These are phyloP conservation scores for Colletotrichum orchidophilum DNA, from an alignment of 2,329 filamentous ascomycete species.

Conservation along the genomic window DNA sequence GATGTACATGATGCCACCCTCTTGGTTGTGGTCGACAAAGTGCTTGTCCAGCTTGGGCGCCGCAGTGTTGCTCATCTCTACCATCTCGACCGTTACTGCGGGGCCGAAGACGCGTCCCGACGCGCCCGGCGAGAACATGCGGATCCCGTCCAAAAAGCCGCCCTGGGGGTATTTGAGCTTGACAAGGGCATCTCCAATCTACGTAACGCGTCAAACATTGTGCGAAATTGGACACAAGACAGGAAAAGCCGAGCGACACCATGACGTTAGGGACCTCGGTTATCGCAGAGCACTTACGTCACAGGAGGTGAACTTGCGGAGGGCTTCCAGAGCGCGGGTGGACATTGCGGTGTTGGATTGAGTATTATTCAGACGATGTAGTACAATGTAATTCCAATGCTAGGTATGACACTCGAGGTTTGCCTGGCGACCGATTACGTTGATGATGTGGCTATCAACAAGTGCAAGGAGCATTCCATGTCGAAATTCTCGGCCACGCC, in stretches of 20 bases:
- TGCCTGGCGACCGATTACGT: background rate
- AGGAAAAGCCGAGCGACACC: background rate
- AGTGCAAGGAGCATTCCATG: background rate
- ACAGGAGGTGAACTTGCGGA: constrained; percentile 22
- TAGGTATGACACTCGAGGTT: background rate
- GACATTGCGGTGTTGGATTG: background rate
- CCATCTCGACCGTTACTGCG: constrained; percentile 43
- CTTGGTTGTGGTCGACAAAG: constrained; percentile 41
- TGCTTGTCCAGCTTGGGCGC: constrained; percentile 40
- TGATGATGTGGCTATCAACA: background rate
- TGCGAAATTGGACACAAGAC: too few relatives aligned
- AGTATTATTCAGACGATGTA: background rate
- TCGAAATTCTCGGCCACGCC: background rate
- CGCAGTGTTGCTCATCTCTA: constrained; percentile 37
- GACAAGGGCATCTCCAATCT: constrained; percentile 40
- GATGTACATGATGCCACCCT: constrained; percentile 41
- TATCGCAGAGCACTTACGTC: constrained; percentile 7
- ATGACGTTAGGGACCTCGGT: background rate
- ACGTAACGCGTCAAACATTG: background rate
- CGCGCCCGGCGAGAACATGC: constrained; percentile 37
- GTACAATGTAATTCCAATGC: background rate
- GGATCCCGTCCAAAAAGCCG: constrained; percentile 39
- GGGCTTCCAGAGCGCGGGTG: background rate
- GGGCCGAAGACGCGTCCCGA: constrained; percentile 42
- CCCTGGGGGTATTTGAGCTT: constrained; percentile 42